Conservation (phyloP, 176 grass and related monocot species). For the Zea mays region DNA sequence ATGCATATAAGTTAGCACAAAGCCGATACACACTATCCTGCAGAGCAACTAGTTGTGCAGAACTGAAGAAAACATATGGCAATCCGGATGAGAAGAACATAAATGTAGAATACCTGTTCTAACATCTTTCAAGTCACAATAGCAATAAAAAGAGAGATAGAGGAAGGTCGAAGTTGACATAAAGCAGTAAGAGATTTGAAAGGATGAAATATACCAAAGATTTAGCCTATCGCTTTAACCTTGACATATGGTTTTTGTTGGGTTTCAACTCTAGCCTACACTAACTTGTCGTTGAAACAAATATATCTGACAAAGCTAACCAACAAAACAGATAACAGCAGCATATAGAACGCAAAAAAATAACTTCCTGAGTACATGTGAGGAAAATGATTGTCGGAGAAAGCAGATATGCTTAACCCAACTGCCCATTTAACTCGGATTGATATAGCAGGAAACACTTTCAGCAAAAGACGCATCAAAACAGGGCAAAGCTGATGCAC, state of each 20-base stretch:
- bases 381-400: slow-evolving; percentile 82
- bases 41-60: slow-evolving; percentile 15
- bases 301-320: not conserved
- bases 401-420: slow-evolving; percentile 59
- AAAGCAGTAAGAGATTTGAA: too few species aligned
- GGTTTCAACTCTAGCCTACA: too few species aligned
- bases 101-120: not conserved
- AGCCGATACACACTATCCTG: slow-evolving; percentile 78
- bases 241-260: too few species aligned
- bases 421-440: slow-evolving; percentile 72
- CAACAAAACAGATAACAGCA: not conserved
- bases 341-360: not conserved
- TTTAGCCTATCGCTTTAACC: too few species aligned
- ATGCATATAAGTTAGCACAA: slow-evolving; percentile 43
- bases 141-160: too few species aligned
- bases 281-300: not conserved
- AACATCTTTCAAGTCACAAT: not conserved
- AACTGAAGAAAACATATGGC: not conserved
- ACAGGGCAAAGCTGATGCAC: slow-evolving; percentile 52
- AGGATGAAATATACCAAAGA: too few species aligned
- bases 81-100: slow-evolving; percentile 4
- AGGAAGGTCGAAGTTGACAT: too few species aligned
- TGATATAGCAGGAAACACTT: slow-evolving; percentile 69
- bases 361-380: slow-evolving; percentile 6
- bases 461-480: slow-evolving; percentile 42